Percentiles rank a stretch among this genome's conserved stretches.
Evolutionary conservation across 208 protist genomes (phyloP).

Genomic region (Novymonas esmeraldas): DNA sequence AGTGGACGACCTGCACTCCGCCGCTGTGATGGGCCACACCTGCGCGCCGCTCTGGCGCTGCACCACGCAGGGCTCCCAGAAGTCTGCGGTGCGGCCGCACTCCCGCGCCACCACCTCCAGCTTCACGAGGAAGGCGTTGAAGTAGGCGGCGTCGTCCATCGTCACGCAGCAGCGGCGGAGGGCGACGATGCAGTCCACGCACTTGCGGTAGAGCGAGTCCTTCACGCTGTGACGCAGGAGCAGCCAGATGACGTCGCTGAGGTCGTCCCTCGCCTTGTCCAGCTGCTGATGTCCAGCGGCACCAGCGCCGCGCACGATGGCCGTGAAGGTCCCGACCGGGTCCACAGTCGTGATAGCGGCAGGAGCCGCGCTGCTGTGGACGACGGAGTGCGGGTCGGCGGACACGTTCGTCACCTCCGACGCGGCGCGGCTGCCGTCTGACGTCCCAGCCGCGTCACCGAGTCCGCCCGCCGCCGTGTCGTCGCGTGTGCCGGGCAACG

Average conservation of each 20-base stretch:
- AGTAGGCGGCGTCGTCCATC: conserved; percentile 61
- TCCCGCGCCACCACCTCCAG: conserved; percentile 48
- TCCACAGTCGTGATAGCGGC: conserved; percentile 40
- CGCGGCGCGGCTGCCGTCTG: conserved; percentile 10
- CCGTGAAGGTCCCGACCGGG: conserved; percentile 53
- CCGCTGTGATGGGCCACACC: conserved; percentile 44
- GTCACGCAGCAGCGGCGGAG: conserved; percentile 75
- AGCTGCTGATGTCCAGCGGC: conserved; percentile 26
- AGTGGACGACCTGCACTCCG: conserved; percentile 40
- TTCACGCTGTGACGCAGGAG: conserved; percentile 69
- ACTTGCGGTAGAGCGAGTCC: conserved; percentile 71
- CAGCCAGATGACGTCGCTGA: conserved; percentile 56
- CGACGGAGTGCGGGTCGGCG: conserved; percentile 17
- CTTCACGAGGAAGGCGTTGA: conserved; percentile 77
- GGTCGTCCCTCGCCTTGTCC: conserved; percentile 59
- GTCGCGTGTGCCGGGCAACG: not conserved
- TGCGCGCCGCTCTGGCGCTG: not conserved
- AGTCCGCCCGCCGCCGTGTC: not conserved
- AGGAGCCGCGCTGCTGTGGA: conserved; percentile 7
- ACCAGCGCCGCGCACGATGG: conserved; percentile 18
- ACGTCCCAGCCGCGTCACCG: not conserved
- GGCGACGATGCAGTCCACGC: conserved; percentile 55
- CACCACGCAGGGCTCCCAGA: conserved; percentile 36
- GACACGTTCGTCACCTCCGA: not conserved
- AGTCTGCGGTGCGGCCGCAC: conserved; percentile 31